Evolutionary conservation across 2,329 filamentous ascomycete species (phyloP).

Genomic region (Pseudocercospora fuligena): DNA sequence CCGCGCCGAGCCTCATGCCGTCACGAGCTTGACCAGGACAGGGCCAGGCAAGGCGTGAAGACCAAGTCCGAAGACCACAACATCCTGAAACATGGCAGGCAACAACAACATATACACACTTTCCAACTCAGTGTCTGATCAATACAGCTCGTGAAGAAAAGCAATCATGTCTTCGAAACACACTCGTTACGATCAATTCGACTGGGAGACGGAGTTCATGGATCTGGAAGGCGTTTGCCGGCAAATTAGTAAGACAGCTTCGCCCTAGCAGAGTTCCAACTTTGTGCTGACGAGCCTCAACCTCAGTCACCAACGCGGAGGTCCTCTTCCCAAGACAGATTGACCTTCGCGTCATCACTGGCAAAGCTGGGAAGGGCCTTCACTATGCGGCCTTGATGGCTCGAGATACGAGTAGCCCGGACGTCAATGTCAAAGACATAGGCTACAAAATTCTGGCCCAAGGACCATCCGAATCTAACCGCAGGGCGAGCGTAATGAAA

Average conservation of each 20-base stretch:
- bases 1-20: not conserved
- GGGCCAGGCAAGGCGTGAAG: not conserved
- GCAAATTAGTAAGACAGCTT: conserved; percentile 24
- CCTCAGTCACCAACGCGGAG: conserved; percentile 31
- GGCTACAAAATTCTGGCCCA: conserved; percentile 30
- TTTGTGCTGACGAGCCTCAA: conserved; percentile 14
- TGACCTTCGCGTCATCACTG: conserved; percentile 30
- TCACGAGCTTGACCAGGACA: not conserved
- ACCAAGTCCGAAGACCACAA: not conserved
- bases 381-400: conserved; percentile 28
- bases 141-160: not conserved
- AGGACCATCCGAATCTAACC: conserved; percentile 25
- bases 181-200: conserved; percentile 8
- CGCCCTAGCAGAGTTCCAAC: not conserved
- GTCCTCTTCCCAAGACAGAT: conserved; percentile 30
- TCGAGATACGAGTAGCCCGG: conserved; percentile 22
- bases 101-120: conserved; percentile 13
- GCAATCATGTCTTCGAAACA: conserved; percentile 16
- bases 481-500: conserved; percentile 30
- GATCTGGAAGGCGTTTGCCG: conserved; percentile 17
- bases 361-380: conserved; percentile 20
- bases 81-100: conserved; percentile 3
- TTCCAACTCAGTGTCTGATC: not conserved
- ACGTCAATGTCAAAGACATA: conserved; percentile 22
- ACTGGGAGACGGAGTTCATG: conserved; percentile 21